Conservation (phyloP, 441 rosid genomes). For the Pelargonium myrrhifolium region DNA sequence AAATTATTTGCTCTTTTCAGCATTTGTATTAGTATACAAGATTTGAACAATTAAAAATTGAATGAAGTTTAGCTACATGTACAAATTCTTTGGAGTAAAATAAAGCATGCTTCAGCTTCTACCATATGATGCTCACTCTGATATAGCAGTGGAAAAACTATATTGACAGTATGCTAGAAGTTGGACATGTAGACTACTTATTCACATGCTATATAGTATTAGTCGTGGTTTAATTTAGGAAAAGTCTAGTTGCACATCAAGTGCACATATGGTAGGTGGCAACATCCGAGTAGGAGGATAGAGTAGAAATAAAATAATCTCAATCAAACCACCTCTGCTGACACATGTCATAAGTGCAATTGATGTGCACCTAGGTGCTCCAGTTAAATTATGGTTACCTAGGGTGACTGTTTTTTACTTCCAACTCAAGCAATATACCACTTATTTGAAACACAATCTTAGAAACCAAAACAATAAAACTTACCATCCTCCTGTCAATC, state of each 20-base stretch:
- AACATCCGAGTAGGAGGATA: too few relatives aligned
- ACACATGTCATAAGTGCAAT: too few relatives aligned
- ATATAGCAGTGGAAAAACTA: neutral
- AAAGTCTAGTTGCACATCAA: too few relatives aligned
- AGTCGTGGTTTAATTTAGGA: neutral
- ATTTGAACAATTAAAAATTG: neutral
- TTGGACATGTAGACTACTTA: neutral
- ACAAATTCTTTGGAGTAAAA: neutral
- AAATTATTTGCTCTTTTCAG: neutral
- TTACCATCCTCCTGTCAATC: constrained; percentile 95
- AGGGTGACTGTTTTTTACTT: neutral
- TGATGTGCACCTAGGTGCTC: too few relatives aligned
- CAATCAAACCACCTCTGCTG: too few relatives aligned
- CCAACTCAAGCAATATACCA: neutral
- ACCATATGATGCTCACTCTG: neutral
- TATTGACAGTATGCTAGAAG: neutral
- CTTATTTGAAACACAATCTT: neutral
- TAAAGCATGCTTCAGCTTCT: neutral
- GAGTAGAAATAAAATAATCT: too few relatives aligned
- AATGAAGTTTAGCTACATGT: neutral
- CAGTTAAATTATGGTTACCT: neutral
- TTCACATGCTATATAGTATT: neutral
- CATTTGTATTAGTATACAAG: neutral
- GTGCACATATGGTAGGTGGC: too few relatives aligned
- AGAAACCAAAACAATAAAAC: constrained; percentile 19